Evolutionary conservation across 192 early-diverging fungal genomes (phyloP).

Genomic region (Borealophlyctis nickersoniae): DNA sequence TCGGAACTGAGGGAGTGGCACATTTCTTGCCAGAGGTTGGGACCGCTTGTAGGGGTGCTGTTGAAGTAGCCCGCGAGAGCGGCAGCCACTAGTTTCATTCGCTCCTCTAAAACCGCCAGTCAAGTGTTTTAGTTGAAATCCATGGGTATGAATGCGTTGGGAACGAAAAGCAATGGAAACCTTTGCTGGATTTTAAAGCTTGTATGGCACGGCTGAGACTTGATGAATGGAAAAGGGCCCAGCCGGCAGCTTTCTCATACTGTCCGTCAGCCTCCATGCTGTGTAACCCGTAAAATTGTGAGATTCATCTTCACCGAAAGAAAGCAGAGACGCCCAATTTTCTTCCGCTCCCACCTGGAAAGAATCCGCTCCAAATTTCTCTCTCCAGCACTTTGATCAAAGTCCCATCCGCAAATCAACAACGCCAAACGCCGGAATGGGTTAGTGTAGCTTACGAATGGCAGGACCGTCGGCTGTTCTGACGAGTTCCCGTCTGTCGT

Average conservation of each 20-base stretch:
- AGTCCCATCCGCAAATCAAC: slow-evolving; percentile 52
- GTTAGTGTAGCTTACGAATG: slow-evolving; percentile 30
- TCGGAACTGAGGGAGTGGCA: slow-evolving; percentile 58
- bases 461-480: not conserved
- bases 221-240: slow-evolving; percentile 80
- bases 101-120: slow-evolving; percentile 65
- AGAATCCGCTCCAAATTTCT: slow-evolving; percentile 41
- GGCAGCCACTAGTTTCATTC: slow-evolving; percentile 80
- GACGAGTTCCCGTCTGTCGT: too few species aligned
- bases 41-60: slow-evolving; percentile 6
- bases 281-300: not conserved
- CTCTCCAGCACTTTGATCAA: slow-evolving; percentile 16
- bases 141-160: slow-evolving; percentile 22
- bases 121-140: slow-evolving; percentile 16
- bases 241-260: slow-evolving; percentile 83
- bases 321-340: not conserved
- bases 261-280: slow-evolving; percentile 67
- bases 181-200: slow-evolving; percentile 49
- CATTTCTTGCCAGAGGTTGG: slow-evolving; percentile 57
- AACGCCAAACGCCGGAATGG: slow-evolving; percentile 37
- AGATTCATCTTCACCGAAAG: too few species aligned
- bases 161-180: too few species aligned
- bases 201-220: slow-evolving; percentile 69
- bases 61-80: slow-evolving; percentile 57
- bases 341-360: slow-evolving; percentile 19